Percentiles rank a stretch among this genome's conserved stretches.
These are phyloP conservation scores for Debaryomyces sp. DNA, from an alignment of 1,139 yeast species.

Conservation along the genomic window DNA sequence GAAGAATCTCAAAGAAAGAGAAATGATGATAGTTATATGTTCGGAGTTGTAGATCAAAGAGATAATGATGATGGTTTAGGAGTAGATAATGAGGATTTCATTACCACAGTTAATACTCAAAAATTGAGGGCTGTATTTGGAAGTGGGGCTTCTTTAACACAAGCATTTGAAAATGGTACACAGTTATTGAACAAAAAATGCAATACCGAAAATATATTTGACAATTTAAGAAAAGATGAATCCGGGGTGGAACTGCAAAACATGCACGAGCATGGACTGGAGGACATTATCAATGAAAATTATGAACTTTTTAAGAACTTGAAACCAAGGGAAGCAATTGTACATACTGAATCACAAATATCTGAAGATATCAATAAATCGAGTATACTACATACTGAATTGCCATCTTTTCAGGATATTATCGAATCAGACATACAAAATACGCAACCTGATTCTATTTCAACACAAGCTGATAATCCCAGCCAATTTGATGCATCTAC, in stretches of 20 bases:
- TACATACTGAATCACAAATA: conserved; percentile 1
- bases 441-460: conserved; percentile 16
- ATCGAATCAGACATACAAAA: conserved; percentile 10
- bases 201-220: neutral
- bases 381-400: conserved; percentile 3
- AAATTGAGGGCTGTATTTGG: conserved; percentile 8
- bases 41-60: conserved; percentile 25
- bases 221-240: neutral
- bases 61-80: conserved; percentile 9
- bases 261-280: neutral
- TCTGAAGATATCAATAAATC: conserved; percentile 5
- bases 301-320: conserved; percentile 34
- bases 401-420: conserved; percentile 30
- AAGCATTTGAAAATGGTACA: conserved; percentile 8
- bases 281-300: neutral
- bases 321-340: conserved; percentile 22
- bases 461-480: conserved; percentile 22
- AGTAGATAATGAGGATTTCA: conserved; percentile 15
- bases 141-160: conserved; percentile 7
- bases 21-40: conserved; percentile 41
- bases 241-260: neutral
- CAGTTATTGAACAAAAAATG: neutral
- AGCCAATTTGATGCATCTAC: conserved; percentile 23
- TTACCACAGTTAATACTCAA: conserved; percentile 18
- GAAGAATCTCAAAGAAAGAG: conserved; percentile 20